A percentile compares a stretch with the other conserved stretches of the same genome.
Conservation (phyloP, 345 rosid genomes). For the Eucalyptus polyanthemos region DNA sequence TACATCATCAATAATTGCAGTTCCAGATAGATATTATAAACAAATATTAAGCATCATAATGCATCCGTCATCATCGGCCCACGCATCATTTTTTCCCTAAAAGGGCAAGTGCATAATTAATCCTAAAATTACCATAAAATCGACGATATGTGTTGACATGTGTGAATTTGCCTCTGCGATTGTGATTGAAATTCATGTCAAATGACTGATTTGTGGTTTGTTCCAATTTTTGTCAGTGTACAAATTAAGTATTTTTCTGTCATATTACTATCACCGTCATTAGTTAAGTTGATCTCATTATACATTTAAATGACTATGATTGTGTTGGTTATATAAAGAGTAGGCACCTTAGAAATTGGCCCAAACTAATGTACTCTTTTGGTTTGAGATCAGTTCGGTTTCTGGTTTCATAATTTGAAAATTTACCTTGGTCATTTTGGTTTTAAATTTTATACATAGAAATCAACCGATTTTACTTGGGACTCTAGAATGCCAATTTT, state of each 20-base stretch:
- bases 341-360: background rate
- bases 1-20: background rate
- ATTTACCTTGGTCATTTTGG: fast-evolving
- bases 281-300: too few species aligned
- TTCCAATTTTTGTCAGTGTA: fast-evolving
- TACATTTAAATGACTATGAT: background rate
- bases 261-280: fast-evolving
- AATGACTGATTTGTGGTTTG: background rate
- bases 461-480: fast-evolving
- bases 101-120: background rate
- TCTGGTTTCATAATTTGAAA: background rate
- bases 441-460: background rate
- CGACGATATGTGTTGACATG: fast-evolving
- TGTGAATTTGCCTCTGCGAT: fast-evolving
- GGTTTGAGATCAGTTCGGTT: fast-evolving
- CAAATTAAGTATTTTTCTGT: background rate
- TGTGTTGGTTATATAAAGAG: background rate
- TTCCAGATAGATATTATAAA: background rate
- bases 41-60: background rate
- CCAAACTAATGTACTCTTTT: too few species aligned
- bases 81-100: background rate
- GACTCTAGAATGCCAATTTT: background rate
- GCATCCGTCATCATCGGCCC: fast-evolving
- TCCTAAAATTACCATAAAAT: fast-evolving
- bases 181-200: background rate